Evolutionary conservation across 768 basidiomycete species (phyloP).

Genomic region (Tricholoma flavovirens): DNA sequence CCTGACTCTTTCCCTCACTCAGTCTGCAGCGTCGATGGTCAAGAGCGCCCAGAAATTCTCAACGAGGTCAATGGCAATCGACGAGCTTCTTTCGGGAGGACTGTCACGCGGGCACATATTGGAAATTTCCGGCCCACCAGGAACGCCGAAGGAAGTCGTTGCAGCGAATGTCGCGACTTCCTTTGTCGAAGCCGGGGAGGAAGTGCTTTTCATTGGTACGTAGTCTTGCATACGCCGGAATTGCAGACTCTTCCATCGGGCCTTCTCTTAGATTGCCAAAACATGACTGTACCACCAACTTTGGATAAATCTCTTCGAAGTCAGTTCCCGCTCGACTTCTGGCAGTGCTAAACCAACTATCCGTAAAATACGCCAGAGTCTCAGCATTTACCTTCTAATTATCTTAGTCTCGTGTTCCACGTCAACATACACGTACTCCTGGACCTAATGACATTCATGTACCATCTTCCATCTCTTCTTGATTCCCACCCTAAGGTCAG

Average conservation of each 20-base stretch:
- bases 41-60: slow-evolving; percentile 24
- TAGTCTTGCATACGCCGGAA: slow-evolving; percentile 8
- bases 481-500: slow-evolving; percentile 41
- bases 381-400: slow-evolving; percentile 13
- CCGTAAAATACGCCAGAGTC: slow-evolving; percentile 5
- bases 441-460: slow-evolving; percentile 54
- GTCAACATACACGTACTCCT: slow-evolving; percentile 39
- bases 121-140: slow-evolving; percentile 75
- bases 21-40: slow-evolving; percentile 47
- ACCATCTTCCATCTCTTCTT: slow-evolving; percentile 45
- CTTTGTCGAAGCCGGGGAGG: slow-evolving; percentile 42
- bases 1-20: slow-evolving; percentile 37
- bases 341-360: slow-evolving; percentile 5
- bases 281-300: slow-evolving; percentile 32
- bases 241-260: slow-evolving; percentile 1
- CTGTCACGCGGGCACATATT: slow-evolving; percentile 55
- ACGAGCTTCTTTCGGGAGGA: slow-evolving; percentile 59
- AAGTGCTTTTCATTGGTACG: slow-evolving; percentile 63
- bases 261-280: slow-evolving; percentile 37
- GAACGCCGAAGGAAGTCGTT: slow-evolving; percentile 56
- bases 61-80: slow-evolving; percentile 45
- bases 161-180: slow-evolving; percentile 43
- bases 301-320: slow-evolving; percentile 24
- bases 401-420: slow-evolving; percentile 30
- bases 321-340: slow-evolving; percentile 13